Evolutionary conservation across 2,329 filamentous ascomycete genomes (phyloP), one percentile per base, ranked within the genome.

Genomic region (Ascochyta rabiei): DNA sequence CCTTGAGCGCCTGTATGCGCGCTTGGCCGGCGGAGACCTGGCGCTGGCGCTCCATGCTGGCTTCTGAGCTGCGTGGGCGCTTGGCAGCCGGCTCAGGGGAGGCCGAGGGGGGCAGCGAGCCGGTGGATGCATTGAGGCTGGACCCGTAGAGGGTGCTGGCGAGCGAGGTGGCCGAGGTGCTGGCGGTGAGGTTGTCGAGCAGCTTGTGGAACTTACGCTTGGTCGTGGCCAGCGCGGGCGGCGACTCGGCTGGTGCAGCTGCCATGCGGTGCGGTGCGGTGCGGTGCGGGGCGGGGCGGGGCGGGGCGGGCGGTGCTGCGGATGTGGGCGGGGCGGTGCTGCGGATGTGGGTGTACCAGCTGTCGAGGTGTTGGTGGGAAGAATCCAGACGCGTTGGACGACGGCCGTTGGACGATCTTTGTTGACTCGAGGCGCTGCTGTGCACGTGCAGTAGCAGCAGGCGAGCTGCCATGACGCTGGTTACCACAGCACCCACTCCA

Each of bases 121-220:
- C 57, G 19, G 62, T 61, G 6, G 73, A 75, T 24, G 61, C 63
- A 61, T 75, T 75, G 52, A 15, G 15, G 52, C 46, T 37, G 40
- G 66, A 67, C 24, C 78, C 69, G 67, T 75, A 73, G 64, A 78
- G 56, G 43, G 48, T 48, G 43, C 44, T 48, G 46, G 61, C 64
- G 42, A 75, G 63, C 40, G 68, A 71, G 56, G 67, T 63, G 42
- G 70, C 60, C 19, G 76, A 83, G 67, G 84, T 84, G 65, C 61
- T 84, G 81, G 76, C 75, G 60, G 76, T 69, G 56, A 83, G 74
- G 63, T 79, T 77, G 70, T 91, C 89, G 24, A 93, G 80, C 19
- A 57, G 81, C 66, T 84, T 83, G 75, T 92, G 89, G 79, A 93
- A 92, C 75, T 93, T 93, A 65, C 90, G 84, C 78, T 93, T 93